Evolutionary conservation across 164 flowering plant species (phyloP), one percentile per base, ranked within the genome.

Genomic region (Dillenia turbinata): DNA sequence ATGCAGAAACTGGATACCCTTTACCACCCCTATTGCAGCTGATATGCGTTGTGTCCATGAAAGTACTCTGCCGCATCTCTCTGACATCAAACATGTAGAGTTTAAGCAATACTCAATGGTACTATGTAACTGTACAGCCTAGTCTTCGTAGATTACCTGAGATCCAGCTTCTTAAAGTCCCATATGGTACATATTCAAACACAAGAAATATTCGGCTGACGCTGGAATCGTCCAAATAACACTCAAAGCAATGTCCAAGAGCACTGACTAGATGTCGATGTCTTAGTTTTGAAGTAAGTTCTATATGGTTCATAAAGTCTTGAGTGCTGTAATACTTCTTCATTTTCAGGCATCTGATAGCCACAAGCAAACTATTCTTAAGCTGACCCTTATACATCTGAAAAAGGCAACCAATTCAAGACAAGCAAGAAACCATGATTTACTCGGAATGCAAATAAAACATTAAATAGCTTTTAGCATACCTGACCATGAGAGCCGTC

Each of bases 181-280:
- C 92, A 60, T 91, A 82, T 19, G 97, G 80, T 24, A 85, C 85
- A 66, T 85, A 88, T 73, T 92, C 99, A 47, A 92, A 95, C 52
- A 90, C 80, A 14, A 95, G 80, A 69, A 91, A 92, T 54, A 90
- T 73, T 76, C 94, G 79, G 85, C 94, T 89, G 69, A 95, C 92
- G 51, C 81, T 87, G 56, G 92, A 84, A 78, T 92, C 99, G 62
- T 95, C 97, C 71, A 87, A 80, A 80, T 88, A 81, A 69, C 71
- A 89, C 69, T 95, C 97, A 53, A 92, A 89, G 83, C 97, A 92
- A 79, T 95, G 96, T 60, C 99, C 99, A 56, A 92, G 81, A 63
- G 88, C 82, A 65, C 97, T 82, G 74, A 85, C 99, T 78, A 95
- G 81, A 77, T 95, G 86, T 40, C 77, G 82, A 70, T 95, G 97